Base-by-base conservation (phyloP, 2,329 filamentous ascomycete species). In the Pseudocercospora fijiensis region DNA sequence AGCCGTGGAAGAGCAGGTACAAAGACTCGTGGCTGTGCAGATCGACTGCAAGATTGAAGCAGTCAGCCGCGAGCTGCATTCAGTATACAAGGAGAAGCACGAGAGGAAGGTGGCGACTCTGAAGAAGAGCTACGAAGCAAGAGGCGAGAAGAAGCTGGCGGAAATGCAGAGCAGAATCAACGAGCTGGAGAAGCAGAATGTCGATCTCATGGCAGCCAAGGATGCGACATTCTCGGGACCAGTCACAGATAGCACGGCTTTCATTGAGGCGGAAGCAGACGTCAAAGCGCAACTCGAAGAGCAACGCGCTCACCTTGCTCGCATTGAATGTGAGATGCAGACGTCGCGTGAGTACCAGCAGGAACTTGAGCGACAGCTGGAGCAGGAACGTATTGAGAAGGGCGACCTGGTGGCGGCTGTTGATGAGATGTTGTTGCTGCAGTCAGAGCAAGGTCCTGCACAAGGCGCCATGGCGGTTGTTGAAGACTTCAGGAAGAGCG, bases 51-150 rank as follows among this genome's bases (percentile, higher is more conserved):
- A 93, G 69, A 92, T 98, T 45, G 93, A 94, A 53, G 78, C 80
- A 18, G 78, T 83, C 10, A 80, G 78, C n/a, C 86, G 92, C 28
- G 95, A 99, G 75, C 84, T 99, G 45, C 95, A 99, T 76, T 85
- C 89, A 0, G 84, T 96, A 10, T 99, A 99, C 84, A 98, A 97
- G 81, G 88, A 90, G 75, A 99, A 99, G 80, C 95, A 99, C 76
- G 94, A 98, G 80, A 91, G 89, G 67, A 99, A 99, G 81, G 94
- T 98, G 51, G 86, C 91, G 0, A 94, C 93, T 3, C 83, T 99
- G 68, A 98, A 88, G 75, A 86, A 88, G 71, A 86, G 84, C 73
- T 88, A 98, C 79, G 92, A 97, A 76, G 85, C 86, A 53, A 88
- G 94, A 60, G 95, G 92, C 86, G 92, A 96, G 78, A 96, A 96